Conservation (phyloP, 2,329 filamentous ascomycete genomes). For the Claviceps fusiformis region DNA sequence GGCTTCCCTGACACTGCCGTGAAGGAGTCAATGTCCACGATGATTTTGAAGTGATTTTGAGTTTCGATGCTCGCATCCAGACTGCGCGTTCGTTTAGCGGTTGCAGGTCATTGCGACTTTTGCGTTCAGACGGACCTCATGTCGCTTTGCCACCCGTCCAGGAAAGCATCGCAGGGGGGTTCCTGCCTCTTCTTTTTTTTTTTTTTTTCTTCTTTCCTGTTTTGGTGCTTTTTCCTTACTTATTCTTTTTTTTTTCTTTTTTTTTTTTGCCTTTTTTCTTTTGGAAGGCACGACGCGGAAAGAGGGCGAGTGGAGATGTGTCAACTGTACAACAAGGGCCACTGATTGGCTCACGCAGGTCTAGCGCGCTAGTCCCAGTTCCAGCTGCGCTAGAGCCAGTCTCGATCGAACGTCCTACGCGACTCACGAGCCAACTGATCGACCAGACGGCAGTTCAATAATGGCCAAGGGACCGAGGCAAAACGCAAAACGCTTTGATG, state of each 20-base stretch:
- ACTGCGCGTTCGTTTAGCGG: no score
- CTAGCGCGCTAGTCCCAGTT: neutral
- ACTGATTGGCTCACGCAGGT: neutral
- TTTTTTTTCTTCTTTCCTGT: neutral
- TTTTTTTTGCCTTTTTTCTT: no score
- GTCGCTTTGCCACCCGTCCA: no score
- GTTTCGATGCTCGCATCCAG: neutral
- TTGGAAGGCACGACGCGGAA: neutral
- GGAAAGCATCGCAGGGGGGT: no score
- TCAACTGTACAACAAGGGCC: no score
- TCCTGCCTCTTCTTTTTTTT: no score
- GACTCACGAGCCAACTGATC: neutral
- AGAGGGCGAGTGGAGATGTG: neutral
- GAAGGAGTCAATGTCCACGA: no score
- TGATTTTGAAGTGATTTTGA: neutral
- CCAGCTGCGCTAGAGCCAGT: neutral
- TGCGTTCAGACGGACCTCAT: no score
- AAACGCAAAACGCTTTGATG: neutral
- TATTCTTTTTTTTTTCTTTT: neutral
- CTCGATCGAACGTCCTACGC: neutral
- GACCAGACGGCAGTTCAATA: neutral
- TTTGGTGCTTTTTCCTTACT: no score
- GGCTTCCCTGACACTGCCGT: neutral
- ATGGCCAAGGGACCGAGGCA: neutral
- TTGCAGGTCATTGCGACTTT: no score